Evolutionary conservation across 768 basidiomycete genomes (phyloP), one percentile per base, ranked within the genome.

Genomic region (Sistotremastrum niveocremeum): DNA sequence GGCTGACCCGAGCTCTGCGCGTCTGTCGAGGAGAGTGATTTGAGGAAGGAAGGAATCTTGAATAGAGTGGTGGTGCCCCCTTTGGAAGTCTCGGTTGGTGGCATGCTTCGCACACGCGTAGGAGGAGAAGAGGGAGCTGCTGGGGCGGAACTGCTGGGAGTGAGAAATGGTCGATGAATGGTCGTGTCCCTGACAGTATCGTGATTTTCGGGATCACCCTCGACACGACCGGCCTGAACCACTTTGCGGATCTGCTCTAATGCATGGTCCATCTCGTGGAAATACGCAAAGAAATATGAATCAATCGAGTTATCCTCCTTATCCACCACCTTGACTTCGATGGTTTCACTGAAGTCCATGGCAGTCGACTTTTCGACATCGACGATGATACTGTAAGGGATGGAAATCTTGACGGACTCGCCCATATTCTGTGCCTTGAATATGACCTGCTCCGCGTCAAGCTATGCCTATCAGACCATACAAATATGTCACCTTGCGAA

Each of bases 401-500:
- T 89, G 31, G 91, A 89, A 57, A 99, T 90, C 87, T 97, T 97
- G 53, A 97, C 90, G 54, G 78, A 85, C 56, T 97, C 90, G 2
- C 95, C 94, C 72, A 83, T 83, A 61, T 97, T 95, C 66, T 97
- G 93, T 10, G 84, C 82, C 59, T 90, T 89, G 68, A 98, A 93
- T 46, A 97, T 90, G 46, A 91, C 83, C 50, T 51, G 34, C 10
- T 32, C 4, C 5, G 28, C 37, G 12, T 29, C 32, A 34, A 9
- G 39, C 38, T 29, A 46, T 29, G 29, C 9, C 10, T 46, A 6
- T 9, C 31, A 7, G 7, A 43, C 8, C 34, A 35, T 20, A 29
- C 12, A 37, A 29, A 11, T 7, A 7, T 5, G 40, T 42, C 37
- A 46, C 66, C 62, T 85, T 94, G 48, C 82, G 77, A 49, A 99